Percentiles rank a stretch among this genome's conserved stretches.
These are phyloP conservation scores for Candida sanyaensis DNA, from an alignment of 1,139 yeast genomes.

Conservation along the genomic window DNA sequence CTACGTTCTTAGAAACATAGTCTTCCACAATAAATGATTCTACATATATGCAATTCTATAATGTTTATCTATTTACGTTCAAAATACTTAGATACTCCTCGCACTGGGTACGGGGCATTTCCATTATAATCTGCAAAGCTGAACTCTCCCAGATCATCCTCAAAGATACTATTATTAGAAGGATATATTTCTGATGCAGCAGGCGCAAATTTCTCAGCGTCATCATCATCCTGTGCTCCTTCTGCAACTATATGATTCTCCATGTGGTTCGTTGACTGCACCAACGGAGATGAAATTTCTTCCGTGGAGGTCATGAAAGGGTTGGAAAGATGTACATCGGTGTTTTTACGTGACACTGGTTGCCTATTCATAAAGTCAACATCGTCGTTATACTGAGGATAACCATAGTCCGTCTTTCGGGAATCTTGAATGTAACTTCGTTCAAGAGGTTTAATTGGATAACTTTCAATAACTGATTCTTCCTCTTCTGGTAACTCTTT, in stretches of 20 bases:
- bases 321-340: background rate
- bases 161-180: background rate
- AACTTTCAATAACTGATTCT: background rate
- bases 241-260: constrained; percentile 8
- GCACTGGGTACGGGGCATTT: constrained; percentile 26
- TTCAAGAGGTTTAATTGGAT: background rate
- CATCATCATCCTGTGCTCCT: constrained; percentile 2
- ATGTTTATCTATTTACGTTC: background rate
- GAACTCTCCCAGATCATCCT: constrained; percentile 3
- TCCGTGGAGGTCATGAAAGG: background rate
- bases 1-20: no score
- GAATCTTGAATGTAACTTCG: background rate
- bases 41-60: no score
- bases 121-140: background rate
- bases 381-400: background rate
- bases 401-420: background rate
- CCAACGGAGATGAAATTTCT: background rate
- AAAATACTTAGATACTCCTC: constrained; percentile 25
- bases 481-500: no score
- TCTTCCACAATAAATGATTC: no score
- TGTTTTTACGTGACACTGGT: background rate
- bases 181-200: background rate
- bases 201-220: background rate
- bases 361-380: background rate
- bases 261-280: constrained; percentile 4